Percentiles rank a stretch among this genome's conserved stretches.
Conservation (phyloP, 78 protist species). For the Acrasis kona region DNA sequence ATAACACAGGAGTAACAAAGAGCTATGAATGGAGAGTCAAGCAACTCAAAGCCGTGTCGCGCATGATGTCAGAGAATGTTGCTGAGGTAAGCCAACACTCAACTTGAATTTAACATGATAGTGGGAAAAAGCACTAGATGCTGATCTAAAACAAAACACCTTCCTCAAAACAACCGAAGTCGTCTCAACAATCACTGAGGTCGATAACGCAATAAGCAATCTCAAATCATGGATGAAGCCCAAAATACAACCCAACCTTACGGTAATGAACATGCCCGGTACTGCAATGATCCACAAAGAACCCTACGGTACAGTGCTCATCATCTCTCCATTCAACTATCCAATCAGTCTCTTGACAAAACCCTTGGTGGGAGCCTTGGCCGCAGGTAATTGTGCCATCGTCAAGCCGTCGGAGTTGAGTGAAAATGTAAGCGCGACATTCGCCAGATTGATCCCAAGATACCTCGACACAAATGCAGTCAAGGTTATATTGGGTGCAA, state of each 20-base stretch:
- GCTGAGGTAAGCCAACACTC: no score
- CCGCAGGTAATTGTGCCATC: constrained; percentile 84
- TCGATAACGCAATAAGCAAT: background rate
- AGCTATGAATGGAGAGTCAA: background rate
- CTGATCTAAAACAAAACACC: no score
- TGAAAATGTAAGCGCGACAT: constrained; percentile 8
- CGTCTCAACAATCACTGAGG: no score
- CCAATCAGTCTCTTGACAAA: constrained; percentile 36
- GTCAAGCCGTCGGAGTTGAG: constrained; percentile 68
- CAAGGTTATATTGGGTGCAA: constrained; percentile 37
- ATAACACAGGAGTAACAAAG: background rate
- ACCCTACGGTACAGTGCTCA: constrained; percentile 78
- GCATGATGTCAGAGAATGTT: no score
- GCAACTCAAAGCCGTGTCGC: background rate
- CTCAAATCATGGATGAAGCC: background rate
- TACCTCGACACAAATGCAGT: constrained; percentile 18
- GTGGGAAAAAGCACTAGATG: no score
- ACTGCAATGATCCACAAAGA: constrained; percentile 30
- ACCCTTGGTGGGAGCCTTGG: constrained; percentile 72
- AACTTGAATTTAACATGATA: no score
- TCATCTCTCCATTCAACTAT: constrained; percentile 87
- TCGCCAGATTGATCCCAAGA: constrained; percentile 13
- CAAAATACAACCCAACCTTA: background rate
- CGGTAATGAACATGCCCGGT: background rate
- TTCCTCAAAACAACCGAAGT: no score